Percentiles rank a stretch among this genome's conserved stretches.
These are phyloP conservation scores for Cymbidium sinense DNA, from an alignment of 106 monocot genomes.

Conservation along the genomic window DNA sequence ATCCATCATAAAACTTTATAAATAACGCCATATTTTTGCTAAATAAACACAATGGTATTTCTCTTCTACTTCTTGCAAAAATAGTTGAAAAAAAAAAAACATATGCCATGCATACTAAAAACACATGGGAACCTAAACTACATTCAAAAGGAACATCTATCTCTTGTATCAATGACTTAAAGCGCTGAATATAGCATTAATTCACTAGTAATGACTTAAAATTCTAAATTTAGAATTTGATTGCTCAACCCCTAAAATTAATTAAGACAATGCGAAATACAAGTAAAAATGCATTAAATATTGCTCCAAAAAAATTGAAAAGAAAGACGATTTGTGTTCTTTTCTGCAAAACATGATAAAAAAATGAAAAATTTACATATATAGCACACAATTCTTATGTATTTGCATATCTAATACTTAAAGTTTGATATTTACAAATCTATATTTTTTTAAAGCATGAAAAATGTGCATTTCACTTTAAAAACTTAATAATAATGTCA, in stretches of 20 bases:
- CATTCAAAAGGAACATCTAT: neutral
- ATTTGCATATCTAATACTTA: too few relatives aligned
- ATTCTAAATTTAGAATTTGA: neutral
- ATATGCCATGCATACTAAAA: neutral
- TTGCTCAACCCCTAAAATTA: neutral
- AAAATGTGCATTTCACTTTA: too few relatives aligned
- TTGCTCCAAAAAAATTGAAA: neutral
- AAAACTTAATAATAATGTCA: too few relatives aligned
- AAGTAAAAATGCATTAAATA: neutral
- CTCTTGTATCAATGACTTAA: neutral
- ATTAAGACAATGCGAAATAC: neutral
- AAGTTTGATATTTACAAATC: too few relatives aligned
- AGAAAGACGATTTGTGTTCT: neutral
- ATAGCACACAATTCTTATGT: too few relatives aligned
- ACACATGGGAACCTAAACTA: neutral
- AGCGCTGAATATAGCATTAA: too few relatives aligned
- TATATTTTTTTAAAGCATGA: too few relatives aligned
- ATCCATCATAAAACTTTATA: neutral
- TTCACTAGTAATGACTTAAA: neutral
- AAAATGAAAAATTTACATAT: too few relatives aligned
- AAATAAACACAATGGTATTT: neutral
- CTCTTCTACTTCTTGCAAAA: neutral
- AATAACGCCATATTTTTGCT: neutral
- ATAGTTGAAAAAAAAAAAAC: neutral
- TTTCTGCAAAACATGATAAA: neutral